A percentile compares a stretch with the other conserved stretches of the same genome.
Evolutionary conservation across 2,329 filamentous ascomycete genomes (phyloP).

Genomic region (Fusarium zealandicum): DNA sequence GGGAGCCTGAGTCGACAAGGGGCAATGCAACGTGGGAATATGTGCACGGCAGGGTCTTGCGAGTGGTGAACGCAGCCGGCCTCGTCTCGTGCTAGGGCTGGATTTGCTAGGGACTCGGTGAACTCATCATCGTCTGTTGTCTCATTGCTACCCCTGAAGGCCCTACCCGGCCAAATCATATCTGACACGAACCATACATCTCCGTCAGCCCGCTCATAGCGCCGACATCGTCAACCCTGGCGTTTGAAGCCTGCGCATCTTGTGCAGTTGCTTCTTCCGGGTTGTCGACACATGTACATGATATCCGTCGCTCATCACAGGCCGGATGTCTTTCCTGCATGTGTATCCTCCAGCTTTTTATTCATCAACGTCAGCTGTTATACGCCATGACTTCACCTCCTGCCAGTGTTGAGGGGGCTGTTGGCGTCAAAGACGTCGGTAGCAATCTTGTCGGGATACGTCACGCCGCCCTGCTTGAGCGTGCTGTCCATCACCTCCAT

Average conservation of each 20-base stretch:
- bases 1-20: slow-evolving; percentile 2
- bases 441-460: slow-evolving; percentile 64
- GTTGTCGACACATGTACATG: slow-evolving; percentile 6
- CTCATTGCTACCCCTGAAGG: slow-evolving; percentile 15
- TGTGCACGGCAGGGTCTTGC: slow-evolving; percentile 3
- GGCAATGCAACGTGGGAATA: slow-evolving; percentile 11
- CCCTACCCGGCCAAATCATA: slow-evolving; percentile 17
- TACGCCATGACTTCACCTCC: slow-evolving; percentile 38
- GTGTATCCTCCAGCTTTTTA: neutral
- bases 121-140: slow-evolving; percentile 29
- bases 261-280: slow-evolving; percentile 16
- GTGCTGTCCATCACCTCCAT: slow-evolving; percentile 76
- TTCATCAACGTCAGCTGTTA: neutral
- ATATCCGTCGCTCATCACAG: slow-evolving; percentile 2
- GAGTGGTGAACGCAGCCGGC: neutral
- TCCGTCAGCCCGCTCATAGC: slow-evolving; percentile 22
- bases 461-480: slow-evolving; percentile 60
- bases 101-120: slow-evolving; percentile 1
- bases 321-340: neutral
- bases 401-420: slow-evolving; percentile 68
- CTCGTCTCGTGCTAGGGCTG: neutral
- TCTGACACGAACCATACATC: slow-evolving; percentile 39
- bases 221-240: slow-evolving; percentile 28
- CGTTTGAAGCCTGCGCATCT: slow-evolving; percentile 11
- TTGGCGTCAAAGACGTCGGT: slow-evolving; percentile 65